Base-by-base conservation (phyloP, 257 asterid species). In the Ocimum tenuiflorum region DNA sequence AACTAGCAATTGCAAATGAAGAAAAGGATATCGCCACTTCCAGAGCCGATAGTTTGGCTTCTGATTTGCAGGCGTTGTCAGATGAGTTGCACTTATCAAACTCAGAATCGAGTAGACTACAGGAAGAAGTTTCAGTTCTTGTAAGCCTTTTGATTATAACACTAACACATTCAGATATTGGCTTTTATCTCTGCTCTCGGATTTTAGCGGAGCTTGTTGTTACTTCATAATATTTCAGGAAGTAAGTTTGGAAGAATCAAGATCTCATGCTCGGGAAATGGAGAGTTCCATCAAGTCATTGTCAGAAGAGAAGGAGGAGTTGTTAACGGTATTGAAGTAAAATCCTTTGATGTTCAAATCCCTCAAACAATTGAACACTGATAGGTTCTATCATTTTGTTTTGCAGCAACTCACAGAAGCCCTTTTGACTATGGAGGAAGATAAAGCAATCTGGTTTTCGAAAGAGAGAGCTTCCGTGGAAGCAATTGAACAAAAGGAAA, bases 321-420 rank as follows among this genome's bases (percentile, higher is more conserved):
- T 89, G 61, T 83, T 88, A 55, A 75, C 86, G 97, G 99, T 92
- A 87, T 61, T 54, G 48, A 39, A 43, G 38, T 23, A 47, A 20
- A 63, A 31, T 39, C 31, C 47, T 57, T 46, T 64, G 43, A 1
- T 14, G 24, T 36, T 51, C 27, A 43, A 17, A 31, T 64, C 13
- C 65, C 43, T 52, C 29, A 33, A 24, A 27, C 50, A 20, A 57
- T 42, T 54, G 48, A 60, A 46, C 67, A 58, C 68, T 17, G 45
- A 52, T 49, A 6, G 56, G 65, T 72, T 58, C 60, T 51, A 11
- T 73, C 59, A 15, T 63, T 59, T 17, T 69, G 74, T 67, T 65
- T 63, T 70, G 71, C 87, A 92, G 99, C 96, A 92, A 84, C 87
- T 92, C 69, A 75, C 88, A 50, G 99, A 87, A 73, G 96, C 96